Conservation (phyloP, 805 yeast species). For the Phaffomyces antillensis region DNA sequence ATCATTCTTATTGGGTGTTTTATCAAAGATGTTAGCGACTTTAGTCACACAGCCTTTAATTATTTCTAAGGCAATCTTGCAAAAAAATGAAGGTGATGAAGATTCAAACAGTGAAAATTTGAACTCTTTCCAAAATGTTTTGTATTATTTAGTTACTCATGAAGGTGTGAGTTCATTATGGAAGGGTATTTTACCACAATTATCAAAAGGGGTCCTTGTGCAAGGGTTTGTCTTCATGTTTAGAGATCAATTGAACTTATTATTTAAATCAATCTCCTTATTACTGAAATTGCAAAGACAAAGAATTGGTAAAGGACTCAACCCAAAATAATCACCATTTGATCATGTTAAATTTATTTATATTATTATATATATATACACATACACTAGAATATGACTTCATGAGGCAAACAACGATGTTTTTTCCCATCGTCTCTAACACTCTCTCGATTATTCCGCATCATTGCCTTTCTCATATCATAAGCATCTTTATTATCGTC, state of each 20-base stretch:
- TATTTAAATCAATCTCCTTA: slow-evolving; percentile 14
- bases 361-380: background rate
- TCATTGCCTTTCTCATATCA: slow-evolving; percentile 70
- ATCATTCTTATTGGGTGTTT: slow-evolving; percentile 67
- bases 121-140: slow-evolving; percentile 55
- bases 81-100: slow-evolving; percentile 28
- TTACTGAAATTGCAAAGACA: slow-evolving; percentile 1
- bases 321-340: too few relatives aligned
- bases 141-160: slow-evolving; percentile 49
- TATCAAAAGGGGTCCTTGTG: slow-evolving; percentile 73
- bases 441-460: slow-evolving; percentile 47
- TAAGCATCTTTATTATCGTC: slow-evolving; percentile 79
- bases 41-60: slow-evolving; percentile 77
- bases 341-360: too few relatives aligned
- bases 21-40: slow-evolving; percentile 77
- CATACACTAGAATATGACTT: slow-evolving; percentile 43
- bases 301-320: background rate
- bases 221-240: slow-evolving; percentile 81
- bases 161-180: slow-evolving; percentile 64
- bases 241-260: slow-evolving; percentile 28
- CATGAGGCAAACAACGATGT: slow-evolving; percentile 57
- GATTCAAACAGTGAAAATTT: slow-evolving; percentile 33
- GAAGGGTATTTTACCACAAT: slow-evolving; percentile 77
- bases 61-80: slow-evolving; percentile 77
- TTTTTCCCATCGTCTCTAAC: slow-evolving; percentile 55